A percentile compares a stretch with the other conserved stretches of the same genome.
Evolutionary conservation across 225 moss, liverwort and hornwort genomes (phyloP).

Genomic region (Sphagnum contortum): DNA sequence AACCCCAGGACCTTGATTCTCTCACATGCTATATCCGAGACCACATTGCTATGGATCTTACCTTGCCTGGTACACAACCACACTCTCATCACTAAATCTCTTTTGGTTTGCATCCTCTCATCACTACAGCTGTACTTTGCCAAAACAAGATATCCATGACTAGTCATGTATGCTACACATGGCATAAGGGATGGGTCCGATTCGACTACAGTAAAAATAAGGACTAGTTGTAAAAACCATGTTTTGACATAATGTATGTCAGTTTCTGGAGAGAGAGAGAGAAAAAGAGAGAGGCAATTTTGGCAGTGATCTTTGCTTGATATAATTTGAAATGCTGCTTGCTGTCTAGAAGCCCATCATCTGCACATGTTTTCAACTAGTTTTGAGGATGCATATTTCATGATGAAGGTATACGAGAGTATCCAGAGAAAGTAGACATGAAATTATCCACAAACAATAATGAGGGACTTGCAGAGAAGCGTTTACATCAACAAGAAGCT

Average conservation of each 20-base stretch:
- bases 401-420: not conserved
- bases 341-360: too few species aligned
- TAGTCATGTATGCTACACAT: too few species aligned
- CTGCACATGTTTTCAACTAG: too few species aligned
- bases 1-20: not conserved
- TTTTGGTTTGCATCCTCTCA: not conserved
- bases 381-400: too few species aligned
- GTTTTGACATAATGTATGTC: too few species aligned
- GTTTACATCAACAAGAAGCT: not conserved
- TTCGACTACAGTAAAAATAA: too few species aligned
- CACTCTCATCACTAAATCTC: not conserved
- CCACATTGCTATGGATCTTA: not conserved
- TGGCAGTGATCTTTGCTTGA: not conserved
- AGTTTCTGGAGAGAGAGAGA: too few species aligned
- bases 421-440: not conserved
- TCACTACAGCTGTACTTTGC: not conserved
- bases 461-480: too few species aligned
- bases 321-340: not conserved
- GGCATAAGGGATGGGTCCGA: too few species aligned
- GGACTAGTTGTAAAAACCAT: too few species aligned
- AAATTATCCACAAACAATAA: not conserved
- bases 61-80: not conserved
- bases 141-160: too few species aligned
- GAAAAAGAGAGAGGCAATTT: not conserved
- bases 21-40: constrained; percentile 1